Evolutionary conservation across 169 alveolate species (phyloP).

Genomic region (Plasmodium billcollinsi): DNA sequence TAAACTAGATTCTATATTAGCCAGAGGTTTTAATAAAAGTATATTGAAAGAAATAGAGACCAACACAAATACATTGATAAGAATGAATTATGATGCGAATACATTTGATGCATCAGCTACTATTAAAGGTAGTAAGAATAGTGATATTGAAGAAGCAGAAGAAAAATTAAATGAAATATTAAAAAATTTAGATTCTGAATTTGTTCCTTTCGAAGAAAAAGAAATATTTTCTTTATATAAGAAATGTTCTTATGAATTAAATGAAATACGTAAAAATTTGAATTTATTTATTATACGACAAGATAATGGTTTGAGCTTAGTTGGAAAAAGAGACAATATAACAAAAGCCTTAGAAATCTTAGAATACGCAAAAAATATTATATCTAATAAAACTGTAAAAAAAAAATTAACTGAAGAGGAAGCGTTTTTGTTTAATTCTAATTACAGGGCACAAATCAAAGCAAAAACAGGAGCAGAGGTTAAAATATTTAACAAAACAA

Average conservation of each 20-base stretch:
- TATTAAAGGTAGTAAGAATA: conserved; percentile 38
- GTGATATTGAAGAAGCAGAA: conserved; percentile 70
- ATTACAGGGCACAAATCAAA: conserved; percentile 41
- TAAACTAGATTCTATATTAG: conserved; percentile 49
- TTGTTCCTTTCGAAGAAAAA: conserved; percentile 45
- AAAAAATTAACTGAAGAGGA: conserved; percentile 67
- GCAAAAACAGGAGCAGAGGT: conserved; percentile 71
- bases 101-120: conserved; percentile 65
- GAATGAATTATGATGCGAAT: conserved; percentile 60
- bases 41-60: conserved; percentile 38
- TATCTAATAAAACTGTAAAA: conserved; percentile 39
- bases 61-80: conserved; percentile 42
- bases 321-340: conserved; percentile 46
- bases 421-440: conserved; percentile 55
- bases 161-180: conserved; percentile 44
- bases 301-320: conserved; percentile 62
- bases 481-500: conserved; percentile 50
- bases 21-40: conserved; percentile 61
- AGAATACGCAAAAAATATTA: conserved; percentile 51
- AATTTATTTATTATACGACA: conserved; percentile 54
- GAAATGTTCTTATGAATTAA: conserved; percentile 66
- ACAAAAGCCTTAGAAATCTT: conserved; percentile 47
- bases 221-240: conserved; percentile 45
- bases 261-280: conserved; percentile 54
- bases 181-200: conserved; percentile 22